A percentile compares a stretch with the other conserved stretches of the same genome.
Conservation (phyloP, 257 asterid genomes). For the Capsicum rhomboideum region DNA sequence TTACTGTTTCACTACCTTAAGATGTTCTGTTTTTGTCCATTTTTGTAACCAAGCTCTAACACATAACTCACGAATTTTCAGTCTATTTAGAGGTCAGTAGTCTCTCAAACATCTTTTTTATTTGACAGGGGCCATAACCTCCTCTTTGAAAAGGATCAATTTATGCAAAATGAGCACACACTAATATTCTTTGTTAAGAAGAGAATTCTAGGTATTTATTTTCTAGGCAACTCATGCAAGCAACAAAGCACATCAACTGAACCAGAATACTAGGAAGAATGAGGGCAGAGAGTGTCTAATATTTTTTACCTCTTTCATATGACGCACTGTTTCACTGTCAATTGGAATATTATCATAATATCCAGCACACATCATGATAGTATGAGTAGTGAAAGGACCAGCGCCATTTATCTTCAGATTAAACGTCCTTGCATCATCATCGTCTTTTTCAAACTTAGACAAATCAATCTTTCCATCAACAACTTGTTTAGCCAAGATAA, state of each 20-base stretch:
- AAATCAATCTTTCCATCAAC: slow-evolving; percentile 12
- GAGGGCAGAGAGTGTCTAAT: neutral
- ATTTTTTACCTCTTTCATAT: slow-evolving; percentile 23
- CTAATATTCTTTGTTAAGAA: too few species aligned
- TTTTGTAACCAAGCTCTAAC: too few species aligned
- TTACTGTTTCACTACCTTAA: too few species aligned
- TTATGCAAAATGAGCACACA: neutral
- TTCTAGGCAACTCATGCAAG: neutral
- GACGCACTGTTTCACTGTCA: slow-evolving; percentile 40
- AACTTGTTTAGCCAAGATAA: slow-evolving; percentile 15
- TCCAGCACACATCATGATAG: slow-evolving; percentile 39
- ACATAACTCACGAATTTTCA: too few species aligned
- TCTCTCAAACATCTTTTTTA: too few species aligned
- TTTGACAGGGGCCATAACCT: too few species aligned
- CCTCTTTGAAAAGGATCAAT: neutral
- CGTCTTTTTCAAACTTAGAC: neutral
- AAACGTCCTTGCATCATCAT: neutral
- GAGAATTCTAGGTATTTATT: too few species aligned
- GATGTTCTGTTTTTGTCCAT: too few species aligned
- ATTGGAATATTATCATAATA: slow-evolving; percentile 26
- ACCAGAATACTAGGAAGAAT: neutral
- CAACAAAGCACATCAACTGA: neutral
- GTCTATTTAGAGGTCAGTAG: too few species aligned
- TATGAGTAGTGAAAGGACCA: slow-evolving; percentile 32
- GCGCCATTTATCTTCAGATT: slow-evolving; percentile 11